Conservation (phyloP, 352 stramenopile species). For the Globisporangium spinosum region DNA sequence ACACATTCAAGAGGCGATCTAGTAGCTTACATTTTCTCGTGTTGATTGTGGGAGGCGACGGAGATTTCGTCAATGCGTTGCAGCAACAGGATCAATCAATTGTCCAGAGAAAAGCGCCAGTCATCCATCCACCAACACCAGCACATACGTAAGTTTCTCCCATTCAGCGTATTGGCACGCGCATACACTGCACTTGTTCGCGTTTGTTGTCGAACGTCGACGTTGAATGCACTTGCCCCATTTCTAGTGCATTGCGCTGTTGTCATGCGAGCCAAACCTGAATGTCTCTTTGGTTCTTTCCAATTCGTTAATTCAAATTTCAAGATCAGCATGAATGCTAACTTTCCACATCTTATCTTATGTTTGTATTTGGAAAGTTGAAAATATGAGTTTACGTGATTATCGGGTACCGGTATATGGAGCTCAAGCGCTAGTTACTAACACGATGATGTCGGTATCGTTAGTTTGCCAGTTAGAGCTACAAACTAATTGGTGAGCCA, state of each 20-base stretch:
- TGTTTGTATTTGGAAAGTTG: not conserved
- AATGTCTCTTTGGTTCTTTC: not conserved
- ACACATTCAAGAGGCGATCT: not conserved
- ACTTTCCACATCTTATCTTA: not conserved
- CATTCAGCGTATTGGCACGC: not conserved
- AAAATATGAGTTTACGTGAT: not conserved
- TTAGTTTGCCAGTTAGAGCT: not conserved
- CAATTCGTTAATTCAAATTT: not conserved
- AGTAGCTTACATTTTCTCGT: not conserved
- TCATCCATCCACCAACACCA: not conserved
- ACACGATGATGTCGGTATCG: not conserved
- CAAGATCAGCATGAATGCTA: not conserved
- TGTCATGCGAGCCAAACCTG: not conserved
- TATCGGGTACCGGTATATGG: not conserved
- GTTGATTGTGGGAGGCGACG: not conserved
- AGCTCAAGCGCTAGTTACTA: not conserved
- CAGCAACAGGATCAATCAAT: not conserved
- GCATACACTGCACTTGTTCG: not conserved
- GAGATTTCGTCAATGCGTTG: not conserved
- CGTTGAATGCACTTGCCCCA: not conserved
- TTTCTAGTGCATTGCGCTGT: not conserved
- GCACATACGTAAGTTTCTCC: not conserved
- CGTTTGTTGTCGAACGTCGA: not conserved
- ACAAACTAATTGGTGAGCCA: slow-evolving; percentile 5
- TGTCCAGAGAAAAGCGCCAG: not conserved